These are phyloP conservation scores for Beauveria asiatica DNA, from an alignment of 2,329 filamentous ascomycete genomes.

Conservation along the genomic window DNA sequence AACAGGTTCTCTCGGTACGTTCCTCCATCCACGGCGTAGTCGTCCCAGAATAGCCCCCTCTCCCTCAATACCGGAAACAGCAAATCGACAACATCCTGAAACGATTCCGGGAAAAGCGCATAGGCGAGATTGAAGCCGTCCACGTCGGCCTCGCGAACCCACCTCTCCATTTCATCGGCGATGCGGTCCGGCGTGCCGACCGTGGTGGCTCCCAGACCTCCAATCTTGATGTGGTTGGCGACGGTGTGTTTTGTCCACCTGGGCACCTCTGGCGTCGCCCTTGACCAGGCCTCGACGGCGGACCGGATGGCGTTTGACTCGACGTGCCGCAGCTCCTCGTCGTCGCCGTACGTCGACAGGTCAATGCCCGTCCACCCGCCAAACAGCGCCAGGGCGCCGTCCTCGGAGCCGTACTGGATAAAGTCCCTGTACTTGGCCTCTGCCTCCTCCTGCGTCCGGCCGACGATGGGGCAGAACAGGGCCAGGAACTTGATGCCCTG, in stretches of 20 bases:
- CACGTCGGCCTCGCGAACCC: slow-evolving; percentile 46
- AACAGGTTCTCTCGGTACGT: slow-evolving; percentile 37
- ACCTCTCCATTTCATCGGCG: slow-evolving; percentile 26
- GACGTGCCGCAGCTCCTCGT: slow-evolving; percentile 54
- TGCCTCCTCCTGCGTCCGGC: slow-evolving; percentile 51
- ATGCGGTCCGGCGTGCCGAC: slow-evolving; percentile 24
- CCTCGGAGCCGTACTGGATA: slow-evolving; percentile 46
- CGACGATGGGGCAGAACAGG: slow-evolving; percentile 49
- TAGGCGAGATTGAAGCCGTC: slow-evolving; percentile 44
- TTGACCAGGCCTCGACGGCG: slow-evolving; percentile 40
- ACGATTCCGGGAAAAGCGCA: slow-evolving; percentile 45
- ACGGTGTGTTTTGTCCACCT: slow-evolving; percentile 28
- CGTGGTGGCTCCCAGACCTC: slow-evolving; percentile 22
- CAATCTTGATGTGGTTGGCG: slow-evolving; percentile 25
- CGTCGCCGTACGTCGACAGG: slow-evolving; percentile 49
- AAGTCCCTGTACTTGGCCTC: slow-evolving; percentile 40
- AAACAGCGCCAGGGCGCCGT: slow-evolving; percentile 56
- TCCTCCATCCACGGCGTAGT: slow-evolving; percentile 33
- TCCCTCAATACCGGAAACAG: slow-evolving; percentile 53
- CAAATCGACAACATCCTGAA: slow-evolving; percentile 57
- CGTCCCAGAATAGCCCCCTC: slow-evolving; percentile 48
- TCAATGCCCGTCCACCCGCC: slow-evolving; percentile 62
- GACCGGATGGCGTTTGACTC: slow-evolving; percentile 52
- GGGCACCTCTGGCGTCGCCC: slow-evolving; percentile 21
- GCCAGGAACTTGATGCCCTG: slow-evolving; percentile 52